Base-by-base conservation (phyloP, 306 rosid species). In the Hippophae rhamnoides region DNA sequence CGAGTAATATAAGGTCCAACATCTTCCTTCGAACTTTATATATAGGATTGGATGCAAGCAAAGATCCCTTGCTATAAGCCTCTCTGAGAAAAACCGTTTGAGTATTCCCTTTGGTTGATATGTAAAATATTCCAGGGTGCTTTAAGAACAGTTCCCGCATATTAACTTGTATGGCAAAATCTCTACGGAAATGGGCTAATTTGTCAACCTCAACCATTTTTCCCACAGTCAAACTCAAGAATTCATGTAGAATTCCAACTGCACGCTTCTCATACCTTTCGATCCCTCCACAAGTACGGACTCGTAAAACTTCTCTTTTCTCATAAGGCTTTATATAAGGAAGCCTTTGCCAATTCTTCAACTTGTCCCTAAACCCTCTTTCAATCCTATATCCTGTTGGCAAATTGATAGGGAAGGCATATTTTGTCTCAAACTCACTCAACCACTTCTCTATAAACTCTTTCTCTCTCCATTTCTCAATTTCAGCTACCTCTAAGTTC, bases 271-370 rank as follows among this genome's bases (percentile, higher is more conserved):
- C 92, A 51, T 72, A 84, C 10, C 86, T 63, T 61, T 86, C 78
- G 1, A 60, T 52, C 51, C 95, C 81, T 6, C 95, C 89, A 41
- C 84, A 72, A 10, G 71, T 67, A 10, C 67, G 64, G 64, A 73
- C 62, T 3, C 79, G 54, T 26, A 71, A 58, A 8, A 44, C 73
- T 57, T 74, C 81, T 61, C 72, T 86, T 65, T 58, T 72, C 72
- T 83, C 97, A 55, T 84, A 86, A 54, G 92, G 87, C 81, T 81
- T 84, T 43, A 71, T 38, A 58, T 83, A 86, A 8, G 87, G 71
- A 70, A 86, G 92, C 79, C 92, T 89, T 52, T 89, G 89, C 97
- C 97, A 86, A 70, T 73, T 81, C 78, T 70, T 85, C 78, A 86
- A 43, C 76, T 60, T 86, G 42, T 83, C 92, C 48, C 85, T 83